Evolutionary conservation across 257 asterid species (phyloP).

Genomic region (Plantago ovata): DNA sequence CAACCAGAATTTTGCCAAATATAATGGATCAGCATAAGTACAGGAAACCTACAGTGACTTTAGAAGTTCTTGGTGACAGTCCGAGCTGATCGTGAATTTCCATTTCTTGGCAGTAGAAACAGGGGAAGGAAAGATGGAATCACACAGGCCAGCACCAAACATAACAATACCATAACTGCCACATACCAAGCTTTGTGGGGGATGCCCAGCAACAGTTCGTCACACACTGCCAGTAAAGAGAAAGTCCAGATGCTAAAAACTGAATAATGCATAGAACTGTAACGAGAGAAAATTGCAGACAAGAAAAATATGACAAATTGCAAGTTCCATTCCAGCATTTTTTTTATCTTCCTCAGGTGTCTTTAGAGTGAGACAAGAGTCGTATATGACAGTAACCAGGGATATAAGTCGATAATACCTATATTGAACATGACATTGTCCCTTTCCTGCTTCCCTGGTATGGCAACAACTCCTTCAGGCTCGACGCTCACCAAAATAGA

Average conservation of each 20-base stretch:
- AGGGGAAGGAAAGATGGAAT: slow-evolving; percentile 65
- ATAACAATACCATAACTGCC: slow-evolving; percentile 45
- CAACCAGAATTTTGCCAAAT: too few species aligned
- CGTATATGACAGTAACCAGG: slow-evolving; percentile 2
- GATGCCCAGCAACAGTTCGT: slow-evolving; percentile 73
- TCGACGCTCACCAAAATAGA: slow-evolving; percentile 57
- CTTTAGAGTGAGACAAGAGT: background rate
- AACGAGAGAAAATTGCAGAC: background rate
- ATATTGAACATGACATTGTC: slow-evolving; percentile 51
- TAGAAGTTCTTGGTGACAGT: slow-evolving; percentile 50
- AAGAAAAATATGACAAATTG: background rate
- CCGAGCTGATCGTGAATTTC: slow-evolving; percentile 25
- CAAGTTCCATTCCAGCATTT: too few species aligned
- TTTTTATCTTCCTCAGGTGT: background rate
- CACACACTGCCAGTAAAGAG: slow-evolving; percentile 64
- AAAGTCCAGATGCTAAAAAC: slow-evolving; percentile 14
- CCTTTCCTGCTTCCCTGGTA: slow-evolving; percentile 57
- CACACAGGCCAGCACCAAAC: slow-evolving; percentile 55
- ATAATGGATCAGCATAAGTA: background rate
- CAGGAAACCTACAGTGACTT: background rate
- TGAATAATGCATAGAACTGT: background rate
- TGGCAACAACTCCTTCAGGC: slow-evolving; percentile 79
- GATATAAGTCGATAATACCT: slow-evolving; percentile 33
- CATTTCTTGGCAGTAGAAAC: slow-evolving; percentile 49
- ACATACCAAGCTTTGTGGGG: slow-evolving; percentile 77